Base-by-base conservation (phyloP, 1,284 basidiomycete species). In the Apiotrichum veenhuisii region DNA sequence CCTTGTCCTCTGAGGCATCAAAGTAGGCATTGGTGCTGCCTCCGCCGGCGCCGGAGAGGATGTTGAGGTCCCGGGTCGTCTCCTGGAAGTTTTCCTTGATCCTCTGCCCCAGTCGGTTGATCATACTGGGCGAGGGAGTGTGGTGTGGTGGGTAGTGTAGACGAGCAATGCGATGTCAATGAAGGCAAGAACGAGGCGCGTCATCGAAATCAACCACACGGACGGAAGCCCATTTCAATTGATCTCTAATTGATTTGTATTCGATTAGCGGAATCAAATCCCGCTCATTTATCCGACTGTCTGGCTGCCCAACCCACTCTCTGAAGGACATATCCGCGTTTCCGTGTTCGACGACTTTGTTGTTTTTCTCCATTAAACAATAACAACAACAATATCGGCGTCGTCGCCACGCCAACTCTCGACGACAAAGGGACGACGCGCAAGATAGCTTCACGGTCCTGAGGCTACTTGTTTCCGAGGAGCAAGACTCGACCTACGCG, bases 21-120 rank as follows among this genome's bases (percentile, higher is more conserved):
- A 77, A 78, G 63, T 76, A 77, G n/a, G 71, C 62, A 30, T 48
- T 48, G 8, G 69, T 64, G 10, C 63, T 58, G 17, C 71, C 67
- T 5, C 64, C 58, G 7, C 67, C 59, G 20, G 58, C 62, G 18
- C 72, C 72, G 2, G 69, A 61, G 27, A 78, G 66, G 42, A 78
- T 65, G 42, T 67, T 65, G 38, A 78, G 59, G 59, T 78, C 76
- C 27, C 77, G 63, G 2, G 77, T 78, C 14, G 76, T 74, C 57
- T 78, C 77, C 37, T 77, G 74, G 54, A 78, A 77, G 63, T 77
- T 78, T 62, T 78, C 77, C 57, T 70, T 73, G 54, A 78, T 72
- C 49, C 77, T 64, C 64, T 77, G 76, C 18, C 71, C 70, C 14
- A 78, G 71, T 15, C 77, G 65, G 59, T 72, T 73, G 55, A 77